These are phyloP conservation scores for Hypoxylon sp. DNA, from an alignment of 2,329 filamentous ascomycete genomes.

Conservation along the genomic window DNA sequence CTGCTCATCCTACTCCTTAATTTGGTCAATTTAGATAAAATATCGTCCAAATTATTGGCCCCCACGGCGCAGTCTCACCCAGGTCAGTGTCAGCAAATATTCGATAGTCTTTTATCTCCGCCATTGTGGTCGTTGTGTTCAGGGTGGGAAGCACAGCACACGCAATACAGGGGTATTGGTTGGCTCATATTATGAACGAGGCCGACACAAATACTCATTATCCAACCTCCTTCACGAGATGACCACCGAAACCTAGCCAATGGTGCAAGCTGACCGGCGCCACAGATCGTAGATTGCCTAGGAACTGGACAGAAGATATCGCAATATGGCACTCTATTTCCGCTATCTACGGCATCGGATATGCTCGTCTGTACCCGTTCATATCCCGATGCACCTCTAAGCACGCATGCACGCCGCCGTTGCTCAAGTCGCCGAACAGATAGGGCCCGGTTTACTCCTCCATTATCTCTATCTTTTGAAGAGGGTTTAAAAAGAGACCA, in stretches of 20 bases:
- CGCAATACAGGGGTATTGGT: conserved; percentile 34
- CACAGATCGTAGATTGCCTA: conserved; percentile 36
- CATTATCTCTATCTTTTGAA: conserved; percentile 10
- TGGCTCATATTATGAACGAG: conserved; percentile 19
- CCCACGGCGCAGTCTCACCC: conserved; percentile 36
- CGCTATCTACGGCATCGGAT: conserved; percentile 29
- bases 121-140: conserved; percentile 26
- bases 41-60: conserved; percentile 22
- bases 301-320: conserved; percentile 24
- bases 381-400: conserved; percentile 40
- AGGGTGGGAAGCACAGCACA: conserved; percentile 40
- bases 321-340: conserved; percentile 25
- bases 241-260: conserved; percentile 40
- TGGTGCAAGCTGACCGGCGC: conserved; percentile 30
- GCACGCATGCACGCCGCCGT: conserved; percentile 42
- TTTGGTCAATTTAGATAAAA: conserved; percentile 18
- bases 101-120: conserved; percentile 32
- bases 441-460: conserved; percentile 31
- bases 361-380: conserved; percentile 24
- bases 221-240: conserved; percentile 33
- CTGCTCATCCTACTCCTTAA: conserved; percentile 30
- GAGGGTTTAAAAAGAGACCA: conserved; percentile 1
- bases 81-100: conserved; percentile 32
- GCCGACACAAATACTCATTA: conserved; percentile 21
- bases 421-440: conserved; percentile 27